phyloP scores from a whole-genome alignment of 768 basidiomycete species.

The Phlebiopsis gigantea region DNA sequence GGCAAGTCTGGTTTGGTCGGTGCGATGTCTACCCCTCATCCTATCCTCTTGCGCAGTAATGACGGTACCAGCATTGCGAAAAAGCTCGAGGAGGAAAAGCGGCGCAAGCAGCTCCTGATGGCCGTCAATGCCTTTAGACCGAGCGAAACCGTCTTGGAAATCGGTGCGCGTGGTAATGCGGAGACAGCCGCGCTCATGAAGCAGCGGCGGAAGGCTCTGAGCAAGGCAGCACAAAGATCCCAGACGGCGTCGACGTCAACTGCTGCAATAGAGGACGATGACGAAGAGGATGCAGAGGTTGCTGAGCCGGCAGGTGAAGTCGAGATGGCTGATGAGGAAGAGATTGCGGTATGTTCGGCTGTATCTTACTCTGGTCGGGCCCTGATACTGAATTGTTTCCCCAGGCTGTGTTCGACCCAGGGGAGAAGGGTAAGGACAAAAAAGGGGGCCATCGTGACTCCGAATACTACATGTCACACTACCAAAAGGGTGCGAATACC shows the following conservation, averaged over 20 bases:
- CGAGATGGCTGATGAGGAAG: constrained; percentile 76
- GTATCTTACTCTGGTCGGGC: not conserved
- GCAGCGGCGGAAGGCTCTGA: constrained; percentile 73
- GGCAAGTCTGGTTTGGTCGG: constrained; percentile 67
- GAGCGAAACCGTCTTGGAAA: constrained; percentile 86
- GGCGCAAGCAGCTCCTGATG: constrained; percentile 60
- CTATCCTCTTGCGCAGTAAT: constrained; percentile 45
- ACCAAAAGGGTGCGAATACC: constrained; percentile 78
- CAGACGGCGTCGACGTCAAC: constrained; percentile 29
- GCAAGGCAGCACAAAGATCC: constrained; percentile 53
- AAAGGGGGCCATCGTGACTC: constrained; percentile 64
- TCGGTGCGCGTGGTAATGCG: constrained; percentile 66
- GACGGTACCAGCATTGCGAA: constrained; percentile 30
- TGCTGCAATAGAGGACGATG: constrained; percentile 30
- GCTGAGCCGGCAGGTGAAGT: constrained; percentile 26
- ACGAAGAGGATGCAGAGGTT: constrained; percentile 30
- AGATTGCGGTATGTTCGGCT: constrained; percentile 58
- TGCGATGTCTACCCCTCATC: constrained; percentile 62
- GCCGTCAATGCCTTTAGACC: constrained; percentile 83
- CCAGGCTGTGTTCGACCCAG: constrained; percentile 63
- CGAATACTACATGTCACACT: constrained; percentile 90
- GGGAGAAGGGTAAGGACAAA: constrained; percentile 34
- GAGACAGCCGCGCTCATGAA: constrained; percentile 77
- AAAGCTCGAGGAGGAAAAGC: constrained; percentile 41
- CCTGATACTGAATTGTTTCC: constrained; percentile 2